Conservation (phyloP, 306 rosid species). For the Castanospermum australe region DNA sequence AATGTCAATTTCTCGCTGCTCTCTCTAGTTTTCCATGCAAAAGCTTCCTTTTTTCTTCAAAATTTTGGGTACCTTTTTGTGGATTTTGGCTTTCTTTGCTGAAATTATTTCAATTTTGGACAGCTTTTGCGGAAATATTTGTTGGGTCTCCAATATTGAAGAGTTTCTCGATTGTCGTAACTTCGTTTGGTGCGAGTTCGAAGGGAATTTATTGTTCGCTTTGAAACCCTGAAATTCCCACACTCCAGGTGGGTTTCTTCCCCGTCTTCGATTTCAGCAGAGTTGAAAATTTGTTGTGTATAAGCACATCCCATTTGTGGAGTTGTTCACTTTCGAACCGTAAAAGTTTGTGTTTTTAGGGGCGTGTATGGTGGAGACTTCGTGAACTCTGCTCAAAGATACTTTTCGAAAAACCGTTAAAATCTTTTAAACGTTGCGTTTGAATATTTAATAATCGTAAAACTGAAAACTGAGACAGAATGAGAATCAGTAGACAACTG, state of each 20-base stretch:
- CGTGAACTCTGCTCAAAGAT: background rate
- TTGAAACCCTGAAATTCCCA: background rate
- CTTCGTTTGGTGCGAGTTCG: background rate
- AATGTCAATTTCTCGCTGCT: constrained; percentile 7
- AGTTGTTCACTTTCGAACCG: background rate
- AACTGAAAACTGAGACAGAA: background rate
- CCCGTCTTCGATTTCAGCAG: background rate
- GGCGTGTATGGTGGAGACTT: background rate
- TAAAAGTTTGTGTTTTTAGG: background rate
- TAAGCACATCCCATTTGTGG: constrained; percentile 8
- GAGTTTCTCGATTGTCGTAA: constrained; percentile 30
- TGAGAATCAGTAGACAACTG: background rate
- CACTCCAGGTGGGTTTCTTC: constrained; percentile 26
- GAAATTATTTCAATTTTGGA: constrained; percentile 27
- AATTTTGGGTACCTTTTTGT: constrained; percentile 14
- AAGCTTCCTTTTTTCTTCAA: constrained; percentile 12
- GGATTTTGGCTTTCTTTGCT: constrained; percentile 1
- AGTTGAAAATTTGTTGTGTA: constrained; percentile 8
- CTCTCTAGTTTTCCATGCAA: background rate
- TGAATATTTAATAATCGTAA: constrained; percentile 21
- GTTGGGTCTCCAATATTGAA: constrained; percentile 22
- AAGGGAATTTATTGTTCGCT: constrained; percentile 1
- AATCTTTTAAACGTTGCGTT: constrained; percentile 32
- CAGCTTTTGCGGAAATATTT: constrained; percentile 17
- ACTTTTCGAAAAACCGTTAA: constrained; percentile 6